These are phyloP conservation scores for Hura crepitans DNA, from an alignment of 441 rosid genomes.

Conservation along the genomic window DNA sequence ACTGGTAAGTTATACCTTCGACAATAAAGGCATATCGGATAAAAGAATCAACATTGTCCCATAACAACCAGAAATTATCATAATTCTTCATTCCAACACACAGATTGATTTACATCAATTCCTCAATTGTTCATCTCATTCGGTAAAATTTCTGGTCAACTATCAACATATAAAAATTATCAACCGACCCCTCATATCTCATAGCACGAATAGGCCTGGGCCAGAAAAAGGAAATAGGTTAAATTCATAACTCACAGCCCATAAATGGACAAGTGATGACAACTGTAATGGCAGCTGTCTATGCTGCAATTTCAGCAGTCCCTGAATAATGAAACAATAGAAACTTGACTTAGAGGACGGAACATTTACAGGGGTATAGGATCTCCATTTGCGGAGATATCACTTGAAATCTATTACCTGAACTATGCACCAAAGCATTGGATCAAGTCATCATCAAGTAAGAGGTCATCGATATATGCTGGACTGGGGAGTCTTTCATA, in stretches of 20 bases:
- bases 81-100: constrained; percentile 18
- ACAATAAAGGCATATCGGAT: neutral
- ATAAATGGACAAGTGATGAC: constrained; percentile 19
- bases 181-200: constrained; percentile 2
- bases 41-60: no score
- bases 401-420: constrained; percentile 21
- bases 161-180: neutral
- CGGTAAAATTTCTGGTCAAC: constrained; percentile 10
- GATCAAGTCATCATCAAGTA: constrained; percentile 50
- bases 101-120: constrained; percentile 24
- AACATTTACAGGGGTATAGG: neutral
- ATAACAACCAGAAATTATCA: neutral
- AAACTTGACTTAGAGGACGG: neutral
- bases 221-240: constrained; percentile 6
- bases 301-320: constrained; percentile 17
- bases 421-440: constrained; percentile 56
- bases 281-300: constrained; percentile 7
- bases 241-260: constrained; percentile 27
- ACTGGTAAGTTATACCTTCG: no score
- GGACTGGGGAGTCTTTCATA: constrained; percentile 39
- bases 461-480: constrained; percentile 29
- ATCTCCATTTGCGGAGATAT: neutral
- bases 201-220: constrained; percentile 3
- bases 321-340: constrained; percentile 17
- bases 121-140: constrained; percentile 16